These are phyloP conservation scores for Suhomyces atakaporum DNA, from an alignment of 1,139 yeast genomes.

Conservation along the genomic window DNA sequence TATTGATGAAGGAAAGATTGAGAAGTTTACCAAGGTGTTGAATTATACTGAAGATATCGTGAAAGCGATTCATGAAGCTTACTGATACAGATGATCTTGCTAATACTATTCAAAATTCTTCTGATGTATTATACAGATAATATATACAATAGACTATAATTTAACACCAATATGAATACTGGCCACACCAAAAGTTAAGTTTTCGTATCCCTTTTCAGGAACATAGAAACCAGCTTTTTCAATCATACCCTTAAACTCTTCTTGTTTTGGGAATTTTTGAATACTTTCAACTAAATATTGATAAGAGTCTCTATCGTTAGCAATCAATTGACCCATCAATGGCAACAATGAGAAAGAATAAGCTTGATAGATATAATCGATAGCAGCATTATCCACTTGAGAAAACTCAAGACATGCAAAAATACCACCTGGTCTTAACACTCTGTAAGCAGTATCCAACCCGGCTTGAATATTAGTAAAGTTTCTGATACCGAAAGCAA, in stretches of 20 bases:
- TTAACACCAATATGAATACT: slow-evolving; percentile 96
- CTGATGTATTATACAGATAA: slow-evolving; percentile 1
- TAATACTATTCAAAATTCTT: no score
- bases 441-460: slow-evolving; percentile 88
- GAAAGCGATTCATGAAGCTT: slow-evolving; percentile 6
- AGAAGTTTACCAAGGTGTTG: slow-evolving; percentile 28
- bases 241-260: slow-evolving; percentile 87
- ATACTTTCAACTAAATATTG: slow-evolving; percentile 95
- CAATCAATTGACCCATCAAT: slow-evolving; percentile 91
- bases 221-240: slow-evolving; percentile 92
- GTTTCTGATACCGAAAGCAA: slow-evolving; percentile 96
- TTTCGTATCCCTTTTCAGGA: slow-evolving; percentile 87
- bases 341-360: slow-evolving; percentile 90
- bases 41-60: slow-evolving; percentile 37
- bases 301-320: slow-evolving; percentile 92
- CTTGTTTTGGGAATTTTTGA: slow-evolving; percentile 88
- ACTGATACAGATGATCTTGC: neutral
- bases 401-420: slow-evolving; percentile 96
- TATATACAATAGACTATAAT: slow-evolving; percentile 33
- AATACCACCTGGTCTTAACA: slow-evolving; percentile 97
- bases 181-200: slow-evolving; percentile 94
- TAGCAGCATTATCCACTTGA: slow-evolving; percentile 77
- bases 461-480: slow-evolving; percentile 95
- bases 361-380: slow-evolving; percentile 78
- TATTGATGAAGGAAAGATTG: slow-evolving; percentile 17